phyloP scores from a whole-genome alignment of 1,284 basidiomycete species.

The Cutaneotrichosporon cavernicola region DNA sequence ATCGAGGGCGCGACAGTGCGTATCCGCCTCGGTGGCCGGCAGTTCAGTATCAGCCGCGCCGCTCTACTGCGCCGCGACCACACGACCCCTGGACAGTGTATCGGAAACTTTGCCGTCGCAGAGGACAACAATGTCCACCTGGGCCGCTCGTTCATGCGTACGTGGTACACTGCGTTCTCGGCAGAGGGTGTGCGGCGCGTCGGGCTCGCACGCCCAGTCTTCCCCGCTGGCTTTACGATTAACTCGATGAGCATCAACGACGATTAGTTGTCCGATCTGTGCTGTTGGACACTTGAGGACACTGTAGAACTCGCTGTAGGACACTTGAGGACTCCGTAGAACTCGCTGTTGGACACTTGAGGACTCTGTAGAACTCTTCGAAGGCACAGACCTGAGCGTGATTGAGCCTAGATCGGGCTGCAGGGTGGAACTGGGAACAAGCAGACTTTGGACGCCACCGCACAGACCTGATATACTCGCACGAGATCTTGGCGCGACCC shows the following conservation, averaged over 20 bases:
- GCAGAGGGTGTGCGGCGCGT: background rate
- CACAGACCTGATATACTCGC: background rate
- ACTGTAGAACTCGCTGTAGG: background rate
- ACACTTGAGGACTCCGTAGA: too few species aligned
- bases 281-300: too few species aligned
- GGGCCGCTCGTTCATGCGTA: conserved; percentile 1
- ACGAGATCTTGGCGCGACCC: background rate
- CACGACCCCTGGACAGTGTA: background rate
- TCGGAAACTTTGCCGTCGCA: conserved; percentile 1
- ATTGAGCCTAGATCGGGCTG: background rate
- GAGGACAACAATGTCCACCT: background rate
- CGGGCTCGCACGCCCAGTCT: conserved; percentile 1
- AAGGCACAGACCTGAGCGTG: background rate
- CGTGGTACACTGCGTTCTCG: background rate
- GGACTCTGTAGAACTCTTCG: background rate
- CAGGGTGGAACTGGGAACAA: background rate
- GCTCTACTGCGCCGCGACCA: background rate
- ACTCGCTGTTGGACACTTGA: too few species aligned
- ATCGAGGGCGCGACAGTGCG: background rate
- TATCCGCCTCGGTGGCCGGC: background rate
- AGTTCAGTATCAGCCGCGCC: background rate
- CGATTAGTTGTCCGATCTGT: background rate
- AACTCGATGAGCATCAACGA: conserved; percentile 1
- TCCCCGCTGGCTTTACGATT: background rate
- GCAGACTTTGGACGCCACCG: background rate